Percentiles rank a stretch among this genome's conserved stretches.
Conservation (phyloP, 2,329 filamentous ascomycete species). For the Paradendryphiella salina region DNA sequence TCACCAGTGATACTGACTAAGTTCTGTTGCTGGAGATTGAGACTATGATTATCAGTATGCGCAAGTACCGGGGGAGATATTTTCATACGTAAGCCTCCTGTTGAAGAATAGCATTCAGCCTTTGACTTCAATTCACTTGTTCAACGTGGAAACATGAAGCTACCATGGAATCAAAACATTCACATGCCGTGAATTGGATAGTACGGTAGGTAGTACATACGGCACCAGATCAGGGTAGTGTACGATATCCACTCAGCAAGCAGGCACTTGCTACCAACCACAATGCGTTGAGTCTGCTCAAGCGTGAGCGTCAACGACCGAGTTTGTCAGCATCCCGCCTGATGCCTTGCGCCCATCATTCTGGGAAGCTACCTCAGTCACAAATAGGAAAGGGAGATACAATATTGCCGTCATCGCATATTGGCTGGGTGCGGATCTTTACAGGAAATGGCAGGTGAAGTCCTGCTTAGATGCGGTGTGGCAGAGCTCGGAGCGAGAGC, state of each 20-base stretch:
- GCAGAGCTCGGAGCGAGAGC: constrained; percentile 34
- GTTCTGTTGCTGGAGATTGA: constrained; percentile 9
- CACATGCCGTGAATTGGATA: not conserved
- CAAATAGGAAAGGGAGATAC: constrained; percentile 32
- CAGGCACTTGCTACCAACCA: constrained; percentile 14
- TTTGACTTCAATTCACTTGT: constrained; percentile 6
- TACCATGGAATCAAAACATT: not conserved
- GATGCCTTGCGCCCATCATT: constrained; percentile 20
- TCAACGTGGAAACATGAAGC: not conserved
- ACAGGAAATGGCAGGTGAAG: constrained; percentile 39
- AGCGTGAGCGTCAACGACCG: constrained; percentile 12
- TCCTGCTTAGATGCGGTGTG: constrained; percentile 50
- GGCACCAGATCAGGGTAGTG: constrained; percentile 15
- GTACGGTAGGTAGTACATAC: constrained; percentile 4
- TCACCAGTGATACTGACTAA: constrained; percentile 11
- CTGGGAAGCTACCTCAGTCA: constrained; percentile 44
- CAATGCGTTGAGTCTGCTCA: constrained; percentile 6
- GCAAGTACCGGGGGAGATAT: not conserved
- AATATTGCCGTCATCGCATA: constrained; percentile 49
- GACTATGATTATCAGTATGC: constrained; percentile 3
- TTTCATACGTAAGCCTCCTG: constrained; percentile 12
- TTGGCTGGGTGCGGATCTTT: constrained; percentile 40
- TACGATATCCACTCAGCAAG: constrained; percentile 16
- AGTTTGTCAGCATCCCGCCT: constrained; percentile 18
- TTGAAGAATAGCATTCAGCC: constrained; percentile 19